Evolutionary conservation across 1,139 yeast species (phyloP).

Genomic region (Taphrina sp.): DNA sequence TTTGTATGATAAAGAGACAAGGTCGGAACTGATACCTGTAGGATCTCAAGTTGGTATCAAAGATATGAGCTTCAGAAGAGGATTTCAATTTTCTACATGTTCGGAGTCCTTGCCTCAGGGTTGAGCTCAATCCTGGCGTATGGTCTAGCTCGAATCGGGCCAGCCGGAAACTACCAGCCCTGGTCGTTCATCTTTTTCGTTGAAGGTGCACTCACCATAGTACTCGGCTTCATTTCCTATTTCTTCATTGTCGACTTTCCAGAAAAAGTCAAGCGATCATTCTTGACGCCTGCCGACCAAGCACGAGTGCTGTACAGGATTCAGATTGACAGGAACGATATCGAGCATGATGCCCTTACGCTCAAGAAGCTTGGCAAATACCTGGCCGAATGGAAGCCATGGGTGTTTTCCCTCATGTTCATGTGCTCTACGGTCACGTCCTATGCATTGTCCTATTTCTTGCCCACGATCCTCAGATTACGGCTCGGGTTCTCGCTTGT

Average conservation of each 20-base stretch:
- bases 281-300: constrained; percentile 8
- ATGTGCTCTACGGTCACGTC: constrained; percentile 19
- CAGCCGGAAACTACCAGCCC: constrained; percentile 68
- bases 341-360: constrained; percentile 1
- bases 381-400: constrained; percentile 6
- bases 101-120: constrained; percentile 31
- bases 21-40: too few relatives aligned
- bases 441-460: constrained; percentile 36
- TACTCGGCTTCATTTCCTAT: constrained; percentile 56
- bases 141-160: constrained; percentile 44
- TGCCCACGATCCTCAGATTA: constrained; percentile 40
- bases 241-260: constrained; percentile 36
- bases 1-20: too few relatives aligned
- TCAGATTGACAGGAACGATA: background rate
- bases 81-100: constrained; percentile 39
- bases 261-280: background rate
- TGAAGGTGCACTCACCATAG: constrained; percentile 62
- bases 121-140: constrained; percentile 8
- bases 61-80: constrained; percentile 34
- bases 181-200: constrained; percentile 75
- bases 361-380: background rate
- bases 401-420: constrained; percentile 10
- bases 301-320: constrained; percentile 7
- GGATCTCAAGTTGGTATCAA: constrained; percentile 33
- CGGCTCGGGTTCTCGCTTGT: constrained; percentile 40